Percentiles rank a stretch among this genome's conserved stretches.
These are phyloP conservation scores for Nevesoporus exiguus DNA, from an alignment of 768 basidiomycete species.

Conservation along the genomic window DNA sequence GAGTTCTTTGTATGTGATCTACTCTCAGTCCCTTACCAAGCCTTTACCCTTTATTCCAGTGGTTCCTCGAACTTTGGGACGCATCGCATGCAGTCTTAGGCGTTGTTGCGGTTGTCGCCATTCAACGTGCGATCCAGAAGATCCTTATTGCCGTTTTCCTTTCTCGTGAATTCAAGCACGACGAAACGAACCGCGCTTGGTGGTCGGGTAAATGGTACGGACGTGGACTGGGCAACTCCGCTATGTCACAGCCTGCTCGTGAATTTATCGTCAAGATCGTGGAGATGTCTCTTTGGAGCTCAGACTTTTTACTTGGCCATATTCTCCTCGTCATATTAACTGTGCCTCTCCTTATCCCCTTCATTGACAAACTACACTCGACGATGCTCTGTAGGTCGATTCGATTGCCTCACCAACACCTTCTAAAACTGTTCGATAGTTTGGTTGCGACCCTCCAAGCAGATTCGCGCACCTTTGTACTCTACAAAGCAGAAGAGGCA, in stretches of 20 bases:
- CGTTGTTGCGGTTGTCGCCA: conserved; percentile 80
- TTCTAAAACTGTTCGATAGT: conserved; percentile 43
- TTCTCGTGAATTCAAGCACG: conserved; percentile 96
- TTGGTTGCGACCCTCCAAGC: conserved; percentile 94
- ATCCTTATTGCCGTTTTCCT: conserved; percentile 91
- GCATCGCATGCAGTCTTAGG: conserved; percentile 96
- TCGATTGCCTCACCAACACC: not conserved
- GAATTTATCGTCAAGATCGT: conserved; percentile 99
- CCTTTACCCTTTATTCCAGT: conserved; percentile 44
- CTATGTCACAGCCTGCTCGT: conserved; percentile 92
- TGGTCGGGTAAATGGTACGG: conserved; percentile 99
- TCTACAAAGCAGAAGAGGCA: conserved; percentile 92
- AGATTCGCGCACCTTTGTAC: conserved; percentile 90
- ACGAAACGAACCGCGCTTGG: conserved; percentile 98
- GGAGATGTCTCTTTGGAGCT: conserved; percentile 95
- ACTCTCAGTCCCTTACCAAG: conserved; percentile 31
- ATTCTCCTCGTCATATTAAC: conserved; percentile 86
- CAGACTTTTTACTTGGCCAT: conserved; percentile 87
- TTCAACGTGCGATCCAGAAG: conserved; percentile 93
- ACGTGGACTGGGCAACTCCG: conserved; percentile 84
- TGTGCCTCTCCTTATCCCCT: conserved; percentile 81
- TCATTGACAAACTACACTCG: conserved; percentile 84
- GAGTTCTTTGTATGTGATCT: conserved; percentile 82
- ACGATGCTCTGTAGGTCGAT: conserved; percentile 79
- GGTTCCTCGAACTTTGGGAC: conserved; percentile 97